Evolutionary conservation across 352 stramenopile genomes (phyloP).

Genomic region (Plasmopara viticola): DNA sequence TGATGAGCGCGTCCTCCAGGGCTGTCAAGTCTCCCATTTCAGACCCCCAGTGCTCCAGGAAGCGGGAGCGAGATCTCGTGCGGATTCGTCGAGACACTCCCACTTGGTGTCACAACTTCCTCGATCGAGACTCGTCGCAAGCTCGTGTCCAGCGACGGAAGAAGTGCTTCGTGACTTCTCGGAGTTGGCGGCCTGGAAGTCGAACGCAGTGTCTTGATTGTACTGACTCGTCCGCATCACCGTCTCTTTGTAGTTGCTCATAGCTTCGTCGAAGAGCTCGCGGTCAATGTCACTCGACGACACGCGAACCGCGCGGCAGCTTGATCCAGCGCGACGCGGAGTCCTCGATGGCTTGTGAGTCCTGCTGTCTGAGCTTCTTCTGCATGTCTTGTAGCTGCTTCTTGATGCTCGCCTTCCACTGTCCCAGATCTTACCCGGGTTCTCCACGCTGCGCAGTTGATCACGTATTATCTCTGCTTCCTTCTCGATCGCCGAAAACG

Average conservation of each 20-base stretch:
- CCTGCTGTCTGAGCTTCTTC: background rate
- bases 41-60: background rate
- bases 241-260: constrained; percentile 1
- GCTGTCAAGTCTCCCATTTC: too few species aligned
- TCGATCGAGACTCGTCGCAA: background rate
- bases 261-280: background rate
- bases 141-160: background rate
- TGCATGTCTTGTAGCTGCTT: background rate
- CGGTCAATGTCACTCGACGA: background rate
- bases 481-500: too few species aligned
- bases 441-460: too few species aligned
- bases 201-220: background rate
- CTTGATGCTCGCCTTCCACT: background rate
- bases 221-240: background rate
- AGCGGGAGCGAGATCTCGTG: background rate
- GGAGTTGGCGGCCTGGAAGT: constrained; percentile 1
- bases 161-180: background rate
- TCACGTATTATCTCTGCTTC: too few species aligned
- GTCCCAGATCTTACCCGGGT: background rate
- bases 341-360: background rate
- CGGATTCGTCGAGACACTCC: background rate
- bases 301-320: background rate
- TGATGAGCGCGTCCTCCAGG: background rate
- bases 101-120: background rate
- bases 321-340: background rate